Conservation (phyloP, 148 eudicot species). For the Rhododendron simsii region DNA sequence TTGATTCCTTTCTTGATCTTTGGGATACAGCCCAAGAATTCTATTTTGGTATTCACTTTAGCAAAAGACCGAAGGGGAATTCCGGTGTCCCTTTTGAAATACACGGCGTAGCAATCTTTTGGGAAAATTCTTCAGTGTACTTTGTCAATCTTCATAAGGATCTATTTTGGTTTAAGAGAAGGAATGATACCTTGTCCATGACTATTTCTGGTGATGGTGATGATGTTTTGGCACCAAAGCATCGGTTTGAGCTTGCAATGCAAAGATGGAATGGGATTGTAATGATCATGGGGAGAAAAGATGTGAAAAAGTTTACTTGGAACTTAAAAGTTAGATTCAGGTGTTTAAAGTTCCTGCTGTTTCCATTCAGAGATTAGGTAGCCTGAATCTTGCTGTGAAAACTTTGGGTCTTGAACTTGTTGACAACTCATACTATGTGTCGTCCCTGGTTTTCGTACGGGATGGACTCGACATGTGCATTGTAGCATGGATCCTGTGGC, state of each 20-base stretch:
- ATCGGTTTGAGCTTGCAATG: slow-evolving; percentile 41
- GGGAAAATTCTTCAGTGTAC: slow-evolving; percentile 85
- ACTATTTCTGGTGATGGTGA: slow-evolving; percentile 24
- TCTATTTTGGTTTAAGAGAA: slow-evolving; percentile 40
- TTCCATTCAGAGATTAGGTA: slow-evolving; percentile 51
- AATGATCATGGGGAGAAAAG: slow-evolving; percentile 46
- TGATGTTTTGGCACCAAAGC: slow-evolving; percentile 25
- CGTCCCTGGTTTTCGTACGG: slow-evolving; percentile 39
- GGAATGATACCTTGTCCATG: slow-evolving; percentile 9
- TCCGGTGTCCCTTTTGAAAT: slow-evolving; percentile 58
- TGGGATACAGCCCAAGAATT: slow-evolving; percentile 71
- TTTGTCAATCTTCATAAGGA: slow-evolving; percentile 78
- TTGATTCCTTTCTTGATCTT: slow-evolving; percentile 72
- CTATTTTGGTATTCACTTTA: slow-evolving; percentile 81
- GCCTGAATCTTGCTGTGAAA: slow-evolving; percentile 45
- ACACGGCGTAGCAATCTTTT: slow-evolving; percentile 81
- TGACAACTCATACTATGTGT: slow-evolving; percentile 55
- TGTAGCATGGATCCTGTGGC: slow-evolving; percentile 94
- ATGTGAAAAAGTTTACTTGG: slow-evolving; percentile 69
- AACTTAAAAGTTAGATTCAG: slow-evolving; percentile 70
- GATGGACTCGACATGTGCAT: slow-evolving; percentile 63
- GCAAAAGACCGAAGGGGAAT: slow-evolving; percentile 57
- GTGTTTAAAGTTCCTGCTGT: slow-evolving; percentile 74
- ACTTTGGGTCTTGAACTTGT: slow-evolving; percentile 46
- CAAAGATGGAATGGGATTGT: slow-evolving; percentile 67